Conservation (phyloP, 495 filamentous ascomycete genomes). For the Aspergillus sparsus region DNA sequence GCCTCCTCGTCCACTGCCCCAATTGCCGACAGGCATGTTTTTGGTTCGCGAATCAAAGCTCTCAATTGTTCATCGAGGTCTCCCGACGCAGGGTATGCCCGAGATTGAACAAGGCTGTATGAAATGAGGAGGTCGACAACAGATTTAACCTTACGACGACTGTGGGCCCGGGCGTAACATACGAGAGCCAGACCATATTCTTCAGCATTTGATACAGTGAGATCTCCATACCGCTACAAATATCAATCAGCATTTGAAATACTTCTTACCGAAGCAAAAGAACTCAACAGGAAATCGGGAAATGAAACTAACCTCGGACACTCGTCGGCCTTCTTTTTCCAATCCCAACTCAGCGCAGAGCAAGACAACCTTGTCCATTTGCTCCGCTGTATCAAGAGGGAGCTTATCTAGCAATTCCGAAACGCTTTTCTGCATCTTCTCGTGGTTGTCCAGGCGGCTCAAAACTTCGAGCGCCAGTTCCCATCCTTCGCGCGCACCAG, state of each 20-base stretch:
- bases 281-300: not conserved
- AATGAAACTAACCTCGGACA: constrained; percentile 66
- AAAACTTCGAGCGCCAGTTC: constrained; percentile 78
- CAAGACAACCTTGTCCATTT: constrained; percentile 73
- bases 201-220: constrained; percentile 62
- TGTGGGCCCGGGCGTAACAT: constrained; percentile 82
- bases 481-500: constrained; percentile 68
- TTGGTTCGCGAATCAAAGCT: constrained; percentile 64
- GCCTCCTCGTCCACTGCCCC: constrained; percentile 71
- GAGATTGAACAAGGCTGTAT: constrained; percentile 79
- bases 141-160: constrained; percentile 70
- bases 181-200: constrained; percentile 79
- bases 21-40: constrained; percentile 62
- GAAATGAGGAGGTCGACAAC: constrained; percentile 85
- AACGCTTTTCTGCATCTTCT: constrained; percentile 66
- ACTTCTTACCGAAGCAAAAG: not conserved
- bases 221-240: constrained; percentile 72
- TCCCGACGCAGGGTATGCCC: constrained; percentile 65
- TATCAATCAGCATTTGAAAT: not conserved
- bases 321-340: constrained; percentile 66
- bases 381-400: constrained; percentile 60
- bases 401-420: constrained; percentile 63
- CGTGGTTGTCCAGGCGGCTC: constrained; percentile 66
- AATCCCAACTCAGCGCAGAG: constrained; percentile 71
- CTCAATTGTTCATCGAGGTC: constrained; percentile 70